Conservation (phyloP, 2,329 filamentous ascomycete genomes). For the Aaosphaeria pasadenensis region DNA sequence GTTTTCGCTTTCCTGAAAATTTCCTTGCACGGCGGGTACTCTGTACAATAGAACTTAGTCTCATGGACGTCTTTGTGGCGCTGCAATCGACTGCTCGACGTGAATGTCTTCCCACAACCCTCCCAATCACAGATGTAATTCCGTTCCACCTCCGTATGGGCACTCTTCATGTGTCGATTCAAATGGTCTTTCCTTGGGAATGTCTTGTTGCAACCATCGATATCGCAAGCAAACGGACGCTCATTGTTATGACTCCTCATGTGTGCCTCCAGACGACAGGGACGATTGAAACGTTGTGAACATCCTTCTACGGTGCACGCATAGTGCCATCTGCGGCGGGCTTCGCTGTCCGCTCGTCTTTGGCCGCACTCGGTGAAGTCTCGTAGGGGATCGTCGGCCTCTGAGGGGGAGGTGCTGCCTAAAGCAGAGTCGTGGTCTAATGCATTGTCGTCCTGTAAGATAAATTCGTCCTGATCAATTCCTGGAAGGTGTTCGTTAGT, state of each 20-base stretch:
- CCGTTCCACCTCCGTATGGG: conserved; percentile 62
- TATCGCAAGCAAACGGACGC: conserved; percentile 71
- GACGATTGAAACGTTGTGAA: conserved; percentile 81
- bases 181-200: conserved; percentile 87
- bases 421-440: conserved; percentile 2
- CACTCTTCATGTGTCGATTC: conserved; percentile 78
- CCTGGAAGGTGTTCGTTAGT: background rate
- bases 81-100: conserved; percentile 73
- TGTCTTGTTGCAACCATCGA: conserved; percentile 71
- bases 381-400: conserved; percentile 15
- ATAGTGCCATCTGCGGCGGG: conserved; percentile 69
- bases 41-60: conserved; percentile 72
- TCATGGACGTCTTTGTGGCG: conserved; percentile 77
- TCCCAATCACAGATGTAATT: conserved; percentile 69
- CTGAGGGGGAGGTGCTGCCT: conserved; percentile 2
- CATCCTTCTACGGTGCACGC: conserved; percentile 73
- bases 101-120: conserved; percentile 76
- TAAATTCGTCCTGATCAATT: background rate
- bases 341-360: conserved; percentile 28
- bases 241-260: conserved; percentile 82
- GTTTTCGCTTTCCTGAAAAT: conserved; percentile 87
- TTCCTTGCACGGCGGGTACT: conserved; percentile 67
- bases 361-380: conserved; percentile 28
- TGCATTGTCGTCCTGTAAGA: background rate
- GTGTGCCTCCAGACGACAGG: conserved; percentile 72